A percentile compares a stretch with the other conserved stretches of the same genome.
These are phyloP conservation scores for Myriosclerotinia duriaeana DNA, from an alignment of 2,329 filamentous ascomycete species.

Conservation along the genomic window DNA sequence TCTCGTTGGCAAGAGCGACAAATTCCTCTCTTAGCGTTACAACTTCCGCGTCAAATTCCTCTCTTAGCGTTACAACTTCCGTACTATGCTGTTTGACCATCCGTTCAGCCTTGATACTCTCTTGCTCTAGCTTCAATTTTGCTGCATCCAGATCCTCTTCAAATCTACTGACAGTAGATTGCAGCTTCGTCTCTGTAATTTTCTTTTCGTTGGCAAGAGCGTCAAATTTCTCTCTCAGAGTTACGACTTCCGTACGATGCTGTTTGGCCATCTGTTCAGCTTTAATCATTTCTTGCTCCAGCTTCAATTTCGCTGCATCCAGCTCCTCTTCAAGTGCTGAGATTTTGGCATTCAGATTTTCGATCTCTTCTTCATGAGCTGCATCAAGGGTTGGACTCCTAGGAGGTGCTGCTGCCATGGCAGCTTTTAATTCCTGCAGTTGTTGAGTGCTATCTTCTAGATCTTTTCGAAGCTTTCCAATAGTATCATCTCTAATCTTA, in stretches of 20 bases:
- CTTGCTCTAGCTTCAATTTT: too few relatives aligned
- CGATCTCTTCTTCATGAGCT: background rate
- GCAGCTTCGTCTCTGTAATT: background rate
- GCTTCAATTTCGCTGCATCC: background rate
- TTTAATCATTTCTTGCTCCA: background rate
- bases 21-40: too few relatives aligned
- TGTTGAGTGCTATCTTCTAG: background rate
- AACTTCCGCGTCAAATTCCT: too few relatives aligned
- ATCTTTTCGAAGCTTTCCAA: background rate
- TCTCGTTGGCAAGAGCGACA: too few relatives aligned
- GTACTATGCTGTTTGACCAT: too few relatives aligned
- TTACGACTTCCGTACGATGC: background rate
- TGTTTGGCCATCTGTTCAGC: background rate
- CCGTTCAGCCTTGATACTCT: too few relatives aligned
- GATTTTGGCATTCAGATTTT: background rate
- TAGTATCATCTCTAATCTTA: too few relatives aligned
- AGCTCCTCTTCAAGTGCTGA: conserved; percentile 9
- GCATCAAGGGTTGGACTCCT: background rate
- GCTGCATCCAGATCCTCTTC: background rate
- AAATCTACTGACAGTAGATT: too few relatives aligned
- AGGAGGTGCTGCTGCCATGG: background rate
- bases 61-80: too few relatives aligned
- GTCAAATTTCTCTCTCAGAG: background rate
- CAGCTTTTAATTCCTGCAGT: background rate
- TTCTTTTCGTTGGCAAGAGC: background rate